Evolutionary conservation across 192 early-diverging fungal species (phyloP).

Genomic region (Umbelopsis sp.): DNA sequence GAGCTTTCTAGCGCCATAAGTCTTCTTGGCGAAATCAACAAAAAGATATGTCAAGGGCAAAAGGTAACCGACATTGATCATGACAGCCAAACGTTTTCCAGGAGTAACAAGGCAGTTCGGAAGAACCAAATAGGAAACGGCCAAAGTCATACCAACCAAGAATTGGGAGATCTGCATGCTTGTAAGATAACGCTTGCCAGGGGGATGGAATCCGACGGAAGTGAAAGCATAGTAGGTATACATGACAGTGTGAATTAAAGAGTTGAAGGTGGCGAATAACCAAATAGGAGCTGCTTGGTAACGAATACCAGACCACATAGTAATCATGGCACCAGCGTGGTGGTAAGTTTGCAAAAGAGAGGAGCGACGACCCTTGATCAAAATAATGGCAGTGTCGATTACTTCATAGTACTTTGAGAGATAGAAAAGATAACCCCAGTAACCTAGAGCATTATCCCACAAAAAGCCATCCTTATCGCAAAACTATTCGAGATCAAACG

Average conservation of each 20-base stretch:
- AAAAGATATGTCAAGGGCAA: constrained; percentile 78
- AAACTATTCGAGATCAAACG: constrained; percentile 39
- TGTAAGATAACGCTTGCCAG: constrained; percentile 82
- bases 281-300: constrained; percentile 75
- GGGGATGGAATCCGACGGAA: constrained; percentile 71
- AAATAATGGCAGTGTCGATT: constrained; percentile 85
- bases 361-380: constrained; percentile 75
- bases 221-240: constrained; percentile 83
- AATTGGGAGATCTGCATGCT: constrained; percentile 86
- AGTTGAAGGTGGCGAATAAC: constrained; percentile 84
- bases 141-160: constrained; percentile 68
- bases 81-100: constrained; percentile 58
- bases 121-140: constrained; percentile 67
- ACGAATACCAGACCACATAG: constrained; percentile 75
- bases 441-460: constrained; percentile 73
- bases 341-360: constrained; percentile 86
- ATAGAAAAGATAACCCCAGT: constrained; percentile 88
- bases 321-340: constrained; percentile 82
- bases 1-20: constrained; percentile 56
- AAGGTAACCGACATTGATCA: constrained; percentile 68
- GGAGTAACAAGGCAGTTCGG: constrained; percentile 56
- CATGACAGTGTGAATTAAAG: constrained; percentile 88
- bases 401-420: constrained; percentile 90
- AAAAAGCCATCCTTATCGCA: constrained; percentile 66
- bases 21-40: constrained; percentile 74